Percentiles rank a stretch among this genome's conserved stretches.
phyloP scores from a whole-genome alignment of 2,329 filamentous ascomycete genomes.

The Neofusicoccum umdonicola region DNA sequence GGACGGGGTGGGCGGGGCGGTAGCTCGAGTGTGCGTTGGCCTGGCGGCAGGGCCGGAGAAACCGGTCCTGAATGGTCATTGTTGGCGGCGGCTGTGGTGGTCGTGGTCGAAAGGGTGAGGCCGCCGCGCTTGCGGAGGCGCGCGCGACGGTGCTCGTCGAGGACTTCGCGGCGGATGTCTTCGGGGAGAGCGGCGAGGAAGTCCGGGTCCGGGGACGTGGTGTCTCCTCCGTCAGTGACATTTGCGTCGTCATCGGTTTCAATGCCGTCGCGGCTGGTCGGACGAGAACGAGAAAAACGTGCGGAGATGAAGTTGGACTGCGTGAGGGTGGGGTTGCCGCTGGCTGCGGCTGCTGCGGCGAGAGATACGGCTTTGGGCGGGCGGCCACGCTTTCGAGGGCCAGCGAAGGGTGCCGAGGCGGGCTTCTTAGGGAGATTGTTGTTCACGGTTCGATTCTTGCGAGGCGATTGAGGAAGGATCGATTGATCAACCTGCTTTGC shows the following conservation, averaged over 20 bases:
- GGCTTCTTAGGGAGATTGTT: slow-evolving; percentile 46
- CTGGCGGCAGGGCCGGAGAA: slow-evolving; percentile 20
- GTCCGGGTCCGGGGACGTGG: slow-evolving; percentile 45
- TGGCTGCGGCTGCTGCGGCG: slow-evolving; percentile 48
- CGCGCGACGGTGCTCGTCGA: slow-evolving; percentile 67
- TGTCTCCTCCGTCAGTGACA: not conserved
- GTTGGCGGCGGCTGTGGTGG: not conserved
- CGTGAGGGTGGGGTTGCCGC: slow-evolving; percentile 49
- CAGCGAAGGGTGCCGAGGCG: slow-evolving; percentile 49
- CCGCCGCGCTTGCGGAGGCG: slow-evolving; percentile 41
- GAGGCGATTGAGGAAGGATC: slow-evolving; percentile 43
- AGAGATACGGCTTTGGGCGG: slow-evolving; percentile 34
- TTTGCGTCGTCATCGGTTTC: slow-evolving; percentile 23
- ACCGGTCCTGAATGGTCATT: slow-evolving; percentile 6
- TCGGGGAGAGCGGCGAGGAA: slow-evolving; percentile 82
- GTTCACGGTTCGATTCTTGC: slow-evolving; percentile 54
- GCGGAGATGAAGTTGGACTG: slow-evolving; percentile 70
- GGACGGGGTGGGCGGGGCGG: slow-evolving; percentile 54
- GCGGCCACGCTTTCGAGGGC: slow-evolving; percentile 62
- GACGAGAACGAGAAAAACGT: slow-evolving; percentile 17
- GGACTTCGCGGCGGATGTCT: slow-evolving; percentile 73
- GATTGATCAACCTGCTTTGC: slow-evolving; percentile 26
- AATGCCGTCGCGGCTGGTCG: slow-evolving; percentile 31
- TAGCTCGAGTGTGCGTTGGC: slow-evolving; percentile 44
- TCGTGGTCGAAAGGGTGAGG: not conserved